These are phyloP conservation scores for Metschnikowia orientalis DNA, from an alignment of 805 yeast species.

Conservation along the genomic window DNA sequence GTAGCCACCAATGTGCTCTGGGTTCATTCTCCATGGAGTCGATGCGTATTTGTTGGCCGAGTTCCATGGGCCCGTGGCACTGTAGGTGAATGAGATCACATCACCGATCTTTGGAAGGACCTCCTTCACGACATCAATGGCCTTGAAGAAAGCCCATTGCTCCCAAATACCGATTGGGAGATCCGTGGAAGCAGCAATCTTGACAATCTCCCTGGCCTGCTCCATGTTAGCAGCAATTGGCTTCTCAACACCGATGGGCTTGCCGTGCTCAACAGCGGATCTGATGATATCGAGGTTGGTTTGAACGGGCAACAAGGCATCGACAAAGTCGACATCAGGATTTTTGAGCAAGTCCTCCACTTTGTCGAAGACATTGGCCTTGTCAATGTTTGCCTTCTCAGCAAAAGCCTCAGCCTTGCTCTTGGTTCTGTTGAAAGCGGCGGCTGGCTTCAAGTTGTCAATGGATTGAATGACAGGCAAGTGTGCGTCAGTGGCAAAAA, in stretches of 20 bases:
- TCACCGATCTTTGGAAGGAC: slow-evolving; percentile 69
- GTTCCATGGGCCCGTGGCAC: slow-evolving; percentile 70
- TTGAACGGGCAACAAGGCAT: slow-evolving; percentile 87
- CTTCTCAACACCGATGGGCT: slow-evolving; percentile 82
- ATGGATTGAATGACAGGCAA: slow-evolving; percentile 63
- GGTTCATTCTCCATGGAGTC: slow-evolving; percentile 85
- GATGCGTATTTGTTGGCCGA: slow-evolving; percentile 53
- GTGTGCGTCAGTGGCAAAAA: slow-evolving; percentile 82
- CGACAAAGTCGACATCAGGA: slow-evolving; percentile 68
- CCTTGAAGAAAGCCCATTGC: slow-evolving; percentile 74
- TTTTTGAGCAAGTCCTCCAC: slow-evolving; percentile 65
- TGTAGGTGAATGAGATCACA: slow-evolving; percentile 63
- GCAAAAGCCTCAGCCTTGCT: slow-evolving; percentile 83
- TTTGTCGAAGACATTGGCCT: slow-evolving; percentile 50
- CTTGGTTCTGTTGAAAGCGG: slow-evolving; percentile 80
- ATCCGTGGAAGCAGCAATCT: slow-evolving; percentile 54
- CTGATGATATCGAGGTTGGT: slow-evolving; percentile 64
- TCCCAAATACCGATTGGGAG: slow-evolving; percentile 76
- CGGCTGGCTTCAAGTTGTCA: slow-evolving; percentile 52
- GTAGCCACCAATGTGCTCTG: slow-evolving; percentile 91
- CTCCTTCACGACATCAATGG: slow-evolving; percentile 51
- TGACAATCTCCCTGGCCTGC: slow-evolving; percentile 78
- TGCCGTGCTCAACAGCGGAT: slow-evolving; percentile 65
- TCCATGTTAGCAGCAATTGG: slow-evolving; percentile 84
- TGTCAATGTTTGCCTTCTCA: slow-evolving; percentile 47